Evolutionary conservation across 1,139 yeast genomes (phyloP).

Genomic region (Blastobotrys elegans): DNA sequence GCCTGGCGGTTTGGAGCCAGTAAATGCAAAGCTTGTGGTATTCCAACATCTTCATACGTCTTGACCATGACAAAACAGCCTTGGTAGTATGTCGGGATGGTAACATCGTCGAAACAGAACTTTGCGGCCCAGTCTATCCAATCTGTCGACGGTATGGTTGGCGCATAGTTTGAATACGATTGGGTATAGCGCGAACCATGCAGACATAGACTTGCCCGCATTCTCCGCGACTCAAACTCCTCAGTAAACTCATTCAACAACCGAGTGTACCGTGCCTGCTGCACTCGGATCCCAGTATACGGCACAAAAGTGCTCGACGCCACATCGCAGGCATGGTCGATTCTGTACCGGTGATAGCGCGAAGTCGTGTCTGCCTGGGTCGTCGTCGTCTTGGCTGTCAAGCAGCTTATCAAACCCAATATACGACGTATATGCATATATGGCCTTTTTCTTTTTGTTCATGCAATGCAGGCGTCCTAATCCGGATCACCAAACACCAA

Average conservation of each 20-base stretch:
- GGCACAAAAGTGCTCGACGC: slow-evolving; percentile 23
- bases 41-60: slow-evolving; percentile 6
- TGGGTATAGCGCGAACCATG: slow-evolving; percentile 20
- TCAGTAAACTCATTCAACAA: not conserved
- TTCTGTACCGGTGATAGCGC: slow-evolving; percentile 20
- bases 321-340: slow-evolving; percentile 23
- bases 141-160: not conserved
- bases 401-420: too few species aligned
- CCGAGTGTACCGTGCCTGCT: slow-evolving; percentile 12
- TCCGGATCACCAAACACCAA: too few species aligned
- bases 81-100: slow-evolving; percentile 7
- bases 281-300: slow-evolving; percentile 26
- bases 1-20: slow-evolving; percentile 23
- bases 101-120: slow-evolving; percentile 18
- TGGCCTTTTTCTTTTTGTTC: too few species aligned
- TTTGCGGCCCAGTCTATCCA: slow-evolving; percentile 21
- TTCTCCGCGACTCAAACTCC: not conserved
- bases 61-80: slow-evolving; percentile 25
- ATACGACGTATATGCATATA: too few species aligned
- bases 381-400: too few species aligned
- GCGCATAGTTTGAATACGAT: slow-evolving; percentile 9
- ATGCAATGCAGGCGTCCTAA: too few species aligned
- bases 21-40: slow-evolving; percentile 3
- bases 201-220: slow-evolving; percentile 20
- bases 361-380: slow-evolving; percentile 12